Evolutionary conservation across 163 green algal species (phyloP), one percentile per base, ranked within the genome.

Genomic region (Coccomyxa subellipsoidea): DNA sequence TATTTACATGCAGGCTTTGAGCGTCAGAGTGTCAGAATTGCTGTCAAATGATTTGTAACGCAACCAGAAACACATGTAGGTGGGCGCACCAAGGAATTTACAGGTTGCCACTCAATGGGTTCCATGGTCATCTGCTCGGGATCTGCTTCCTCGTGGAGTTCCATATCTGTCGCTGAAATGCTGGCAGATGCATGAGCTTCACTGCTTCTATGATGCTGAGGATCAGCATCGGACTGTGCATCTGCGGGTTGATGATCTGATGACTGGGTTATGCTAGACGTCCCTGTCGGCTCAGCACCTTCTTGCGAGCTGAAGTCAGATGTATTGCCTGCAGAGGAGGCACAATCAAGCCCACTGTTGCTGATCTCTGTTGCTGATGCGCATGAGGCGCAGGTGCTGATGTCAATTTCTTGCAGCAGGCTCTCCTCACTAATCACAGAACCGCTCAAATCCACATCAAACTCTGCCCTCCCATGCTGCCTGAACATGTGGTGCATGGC

Each of bases 401-500:
- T 73, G 66, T 73, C 66, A 8, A 37, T 35, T 40, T 2, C 79
- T 27, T 38, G 8, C 31, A 77, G 32, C 70, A 77, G 32, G 9
- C 15, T 40, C 32, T 38, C 70, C 70, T 47, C 70, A 38, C 18
- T n/a, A 23, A 40, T 27, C 25, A 27, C 8, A 32, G 7, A n/a
- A 25, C 18, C 70, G 32, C 32, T 40, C 31, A 39, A 12, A 23
- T 73, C 85, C 32, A 90, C 87, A 38, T 79, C 54, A 69, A 95
- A 88, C 12, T 54, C 82, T 4, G 85, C 83, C 7, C 71, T 69
- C 15, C 79, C 90, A 38, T 87, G 78, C 69, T 77, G 35, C 86
- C 97, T 90, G 88, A 98, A 95, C 18, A 87, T 84, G 40, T 94
- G 86, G 1, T 90, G 85, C 94, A 98, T 98, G 40, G 92, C 88